phyloP scores from a whole-genome alignment of 2,329 filamentous ascomycete genomes.

The Aspergillus sergii region DNA sequence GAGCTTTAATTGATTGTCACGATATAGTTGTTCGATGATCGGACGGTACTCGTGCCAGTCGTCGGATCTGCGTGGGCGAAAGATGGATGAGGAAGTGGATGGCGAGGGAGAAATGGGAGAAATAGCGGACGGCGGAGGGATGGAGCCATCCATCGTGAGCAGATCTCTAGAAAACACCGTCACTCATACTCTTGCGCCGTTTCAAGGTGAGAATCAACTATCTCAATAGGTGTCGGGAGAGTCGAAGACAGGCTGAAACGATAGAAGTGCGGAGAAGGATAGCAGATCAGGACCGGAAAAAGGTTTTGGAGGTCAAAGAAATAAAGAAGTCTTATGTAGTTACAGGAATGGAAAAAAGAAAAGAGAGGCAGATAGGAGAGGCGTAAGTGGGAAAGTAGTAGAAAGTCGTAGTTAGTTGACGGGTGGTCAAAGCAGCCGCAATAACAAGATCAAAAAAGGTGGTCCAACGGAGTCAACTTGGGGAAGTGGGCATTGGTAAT shows the following conservation, averaged over 20 bases:
- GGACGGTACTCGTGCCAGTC: slow-evolving; percentile 41
- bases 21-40: slow-evolving; percentile 39
- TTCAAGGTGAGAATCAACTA: slow-evolving; percentile 12
- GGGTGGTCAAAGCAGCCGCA: slow-evolving; percentile 5
- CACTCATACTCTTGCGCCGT: slow-evolving; percentile 25
- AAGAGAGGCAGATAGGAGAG: slow-evolving; percentile 1
- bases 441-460: slow-evolving; percentile 1
- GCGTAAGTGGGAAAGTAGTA: neutral
- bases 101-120: slow-evolving; percentile 20
- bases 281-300: neutral
- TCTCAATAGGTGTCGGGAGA: slow-evolving; percentile 12
- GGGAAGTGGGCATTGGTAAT: slow-evolving; percentile 6
- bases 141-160: slow-evolving; percentile 29
- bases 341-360: neutral
- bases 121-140: slow-evolving; percentile 24
- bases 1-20: slow-evolving; percentile 38
- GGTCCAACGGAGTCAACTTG: neutral
- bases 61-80: slow-evolving; percentile 39
- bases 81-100: slow-evolving; percentile 25
- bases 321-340: slow-evolving; percentile 1
- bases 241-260: neutral
- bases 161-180: slow-evolving; percentile 11
- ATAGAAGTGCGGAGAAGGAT: slow-evolving; percentile 1
- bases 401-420: neutral
- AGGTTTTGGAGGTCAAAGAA: neutral